phyloP scores from a whole-genome alignment of 2,329 filamentous ascomycete genomes.

The Geosmithia putterillii region DNA sequence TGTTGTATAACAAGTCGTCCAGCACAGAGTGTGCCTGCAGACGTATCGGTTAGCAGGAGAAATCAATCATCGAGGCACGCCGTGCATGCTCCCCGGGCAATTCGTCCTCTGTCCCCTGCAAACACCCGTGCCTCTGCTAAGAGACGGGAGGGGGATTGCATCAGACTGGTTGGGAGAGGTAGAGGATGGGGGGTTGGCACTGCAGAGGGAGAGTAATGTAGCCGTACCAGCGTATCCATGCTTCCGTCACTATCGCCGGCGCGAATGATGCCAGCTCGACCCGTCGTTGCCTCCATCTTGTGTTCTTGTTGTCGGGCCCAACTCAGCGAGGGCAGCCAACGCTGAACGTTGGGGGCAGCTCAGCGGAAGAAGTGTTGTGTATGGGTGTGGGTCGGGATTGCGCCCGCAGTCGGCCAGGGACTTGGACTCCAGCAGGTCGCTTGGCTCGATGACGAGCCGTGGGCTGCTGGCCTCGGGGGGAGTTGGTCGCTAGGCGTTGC shows the following conservation, averaged over 20 bases:
- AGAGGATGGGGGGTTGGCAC: neutral
- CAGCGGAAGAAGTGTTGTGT: neutral
- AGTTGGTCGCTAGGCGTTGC: too few relatives aligned
- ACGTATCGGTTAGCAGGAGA: neutral
- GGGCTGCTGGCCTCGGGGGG: too few relatives aligned
- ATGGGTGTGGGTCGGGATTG: neutral
- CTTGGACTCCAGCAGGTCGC: neutral
- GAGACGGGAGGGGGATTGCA: neutral
- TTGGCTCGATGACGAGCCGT: neutral
- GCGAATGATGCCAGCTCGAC: conserved; percentile 45
- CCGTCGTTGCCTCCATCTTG: conserved; percentile 28
- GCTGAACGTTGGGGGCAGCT: too few relatives aligned
- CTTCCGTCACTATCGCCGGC: conserved; percentile 36
- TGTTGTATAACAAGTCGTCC: conserved; percentile 64
- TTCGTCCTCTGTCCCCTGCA: too few relatives aligned
- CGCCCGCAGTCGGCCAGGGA: neutral
- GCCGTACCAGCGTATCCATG: conserved; percentile 45
- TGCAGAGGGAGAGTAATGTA: neutral
- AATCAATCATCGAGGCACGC: neutral
- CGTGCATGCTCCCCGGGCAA: neutral
- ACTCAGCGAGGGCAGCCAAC: too few relatives aligned
- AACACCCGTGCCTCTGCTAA: too few relatives aligned
- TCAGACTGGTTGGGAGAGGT: neutral
- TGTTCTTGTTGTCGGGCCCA: neutral
- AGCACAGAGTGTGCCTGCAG: conserved; percentile 51